Base-by-base conservation (phyloP, 192 early-diverging fungal genomes). In the Polychytrium aggregatum region DNA sequence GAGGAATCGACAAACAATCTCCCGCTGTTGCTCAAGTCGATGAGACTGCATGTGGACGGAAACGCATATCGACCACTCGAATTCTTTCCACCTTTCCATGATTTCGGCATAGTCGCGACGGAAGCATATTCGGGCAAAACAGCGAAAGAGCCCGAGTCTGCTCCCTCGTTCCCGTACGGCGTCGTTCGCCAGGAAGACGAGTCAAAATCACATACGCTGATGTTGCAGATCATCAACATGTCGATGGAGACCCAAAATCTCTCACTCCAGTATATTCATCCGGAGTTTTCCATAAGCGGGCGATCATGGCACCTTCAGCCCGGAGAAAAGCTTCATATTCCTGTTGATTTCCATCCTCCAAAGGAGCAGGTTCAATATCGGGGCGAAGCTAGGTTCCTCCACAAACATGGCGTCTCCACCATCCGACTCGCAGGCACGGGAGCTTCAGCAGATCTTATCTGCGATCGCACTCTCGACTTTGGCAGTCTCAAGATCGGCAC, bases 261-360 rank as follows among this genome's bases (percentile, higher is more conserved):
- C 27, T 53, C 65, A 6, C 49, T 81, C 27, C 54, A 59, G 28
- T 58, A 46, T 30, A 73, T 80, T 27, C 51, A 54, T 11, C 20
- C 60, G 1, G 74, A 71, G 52, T 81, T 80, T 42, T 57, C 51
- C 14, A 55, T 80, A n/a, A 62, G 59, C 13, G 68, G 65, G 2
- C 52, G 72, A 30, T 48, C 60, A 13, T 81, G 78, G 78, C 26
- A 40, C 16, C 39, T 81, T 24, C 55, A 61, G 39, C 50, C 72
- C n/a, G 73, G 73, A 41, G 73, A 73, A 18, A 63, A 68, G 50
- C 34, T 79, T 28, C 21, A 43, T 21, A 70, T 81, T 37, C 73
- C 70, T 25, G 53, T 81, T 0, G 69, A 74, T 43, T 81, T 81
- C 48, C 68, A 74, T 54, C 78, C 78, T 2, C 59, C 64, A 16